Percentiles rank a stretch among this genome's conserved stretches.
Evolutionary conservation across 331 rosid species (phyloP).

Genomic region (Erythrophleum ivorense): DNA sequence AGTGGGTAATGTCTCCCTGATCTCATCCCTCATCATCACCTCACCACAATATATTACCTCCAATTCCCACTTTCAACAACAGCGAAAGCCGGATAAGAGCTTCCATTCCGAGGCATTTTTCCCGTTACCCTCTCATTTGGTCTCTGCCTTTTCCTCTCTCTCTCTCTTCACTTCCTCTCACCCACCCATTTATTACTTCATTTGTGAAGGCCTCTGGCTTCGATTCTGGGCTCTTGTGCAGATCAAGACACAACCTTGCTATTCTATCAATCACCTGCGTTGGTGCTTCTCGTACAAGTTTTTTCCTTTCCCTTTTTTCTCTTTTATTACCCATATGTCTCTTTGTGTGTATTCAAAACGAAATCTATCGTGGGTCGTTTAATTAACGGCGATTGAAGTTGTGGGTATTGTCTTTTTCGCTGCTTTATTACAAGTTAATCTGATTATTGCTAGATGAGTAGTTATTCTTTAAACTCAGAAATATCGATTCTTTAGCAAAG

Average conservation of each 20-base stretch:
- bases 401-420: constrained; percentile 3
- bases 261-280: not conserved
- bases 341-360: not conserved
- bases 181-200: not conserved
- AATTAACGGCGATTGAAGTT: constrained; percentile 18
- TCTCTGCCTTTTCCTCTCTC: not conserved
- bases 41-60: constrained; percentile 33
- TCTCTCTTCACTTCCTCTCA: constrained; percentile 14
- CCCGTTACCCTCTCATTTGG: constrained; percentile 19
- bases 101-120: constrained; percentile 12
- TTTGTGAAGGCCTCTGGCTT: not conserved
- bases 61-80: not conserved
- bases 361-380: not conserved
- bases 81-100: not conserved
- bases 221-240: constrained; percentile 28
- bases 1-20: constrained; percentile 34
- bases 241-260: constrained; percentile 37
- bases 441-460: constrained; percentile 16
- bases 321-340: not conserved
- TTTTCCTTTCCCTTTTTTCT: not conserved
- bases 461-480: constrained; percentile 16
- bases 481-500: constrained; percentile 7
- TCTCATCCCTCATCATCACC: constrained; percentile 38
- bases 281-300: constrained; percentile 22
- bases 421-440: constrained; percentile 8